These are phyloP conservation scores for Collybia nuda DNA, from an alignment of 768 basidiomycete genomes.

Conservation along the genomic window DNA sequence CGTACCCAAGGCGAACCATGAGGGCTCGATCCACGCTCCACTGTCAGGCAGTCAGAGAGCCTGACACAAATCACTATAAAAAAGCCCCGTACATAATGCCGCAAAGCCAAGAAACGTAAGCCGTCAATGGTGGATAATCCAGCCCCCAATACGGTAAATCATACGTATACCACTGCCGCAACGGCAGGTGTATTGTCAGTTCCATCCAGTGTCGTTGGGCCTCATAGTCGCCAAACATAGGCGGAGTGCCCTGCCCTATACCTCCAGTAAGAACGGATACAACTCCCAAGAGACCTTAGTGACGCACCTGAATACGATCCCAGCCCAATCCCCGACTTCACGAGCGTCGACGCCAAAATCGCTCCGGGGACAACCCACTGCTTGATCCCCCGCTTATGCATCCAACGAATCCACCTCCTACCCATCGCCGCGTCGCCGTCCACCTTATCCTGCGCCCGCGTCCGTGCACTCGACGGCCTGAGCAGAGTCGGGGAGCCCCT, in stretches of 20 bases:
- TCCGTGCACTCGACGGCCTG: conserved; percentile 3
- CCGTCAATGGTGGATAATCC: conserved; percentile 93
- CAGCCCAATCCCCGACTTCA: conserved; percentile 72
- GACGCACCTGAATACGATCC: conserved; percentile 81
- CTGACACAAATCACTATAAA: background rate
- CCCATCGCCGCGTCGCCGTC: conserved; percentile 41
- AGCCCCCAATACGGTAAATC: conserved; percentile 92
- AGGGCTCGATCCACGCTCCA: conserved; percentile 38
- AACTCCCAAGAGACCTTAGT: background rate
- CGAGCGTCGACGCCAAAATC: conserved; percentile 50
- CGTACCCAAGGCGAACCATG: conserved; percentile 69
- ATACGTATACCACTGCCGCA: conserved; percentile 82
- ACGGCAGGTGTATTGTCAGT: conserved; percentile 74
- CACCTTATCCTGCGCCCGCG: conserved; percentile 16
- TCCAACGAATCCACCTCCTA: conserved; percentile 73
- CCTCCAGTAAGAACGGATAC: background rate
- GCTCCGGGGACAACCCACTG: conserved; percentile 57
- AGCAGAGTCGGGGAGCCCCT: background rate
- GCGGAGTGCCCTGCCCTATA: conserved; percentile 67
- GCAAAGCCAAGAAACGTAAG: conserved; percentile 84
- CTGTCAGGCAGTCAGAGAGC: conserved; percentile 15
- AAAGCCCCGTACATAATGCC: conserved; percentile 61
- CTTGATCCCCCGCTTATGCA: conserved; percentile 67
- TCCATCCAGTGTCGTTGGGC: conserved; percentile 98
- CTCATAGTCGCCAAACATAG: conserved; percentile 91